Evolutionary conservation across 805 yeast genomes (phyloP).

Genomic region (Huiozyma naganishii): DNA sequence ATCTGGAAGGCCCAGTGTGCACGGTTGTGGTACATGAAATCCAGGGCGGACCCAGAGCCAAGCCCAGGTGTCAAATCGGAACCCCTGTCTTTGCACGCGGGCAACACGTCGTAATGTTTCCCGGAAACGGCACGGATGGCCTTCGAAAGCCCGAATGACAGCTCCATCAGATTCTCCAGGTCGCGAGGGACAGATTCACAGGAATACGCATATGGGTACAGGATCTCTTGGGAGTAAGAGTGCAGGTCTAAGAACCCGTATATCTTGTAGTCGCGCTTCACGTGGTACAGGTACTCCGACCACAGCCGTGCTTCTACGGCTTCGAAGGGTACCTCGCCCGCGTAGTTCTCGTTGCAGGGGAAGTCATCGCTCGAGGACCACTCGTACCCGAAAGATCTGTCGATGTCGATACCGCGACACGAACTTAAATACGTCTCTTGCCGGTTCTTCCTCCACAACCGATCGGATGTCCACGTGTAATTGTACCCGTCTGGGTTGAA

Average conservation of each 20-base stretch:
- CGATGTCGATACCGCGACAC: conserved; percentile 80
- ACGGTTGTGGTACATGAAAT: conserved; percentile 71
- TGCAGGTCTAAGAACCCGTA: conserved; percentile 76
- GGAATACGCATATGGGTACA: conserved; percentile 75
- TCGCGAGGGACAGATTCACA: conserved; percentile 68
- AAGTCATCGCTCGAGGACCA: conserved; percentile 50
- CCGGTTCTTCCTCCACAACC: conserved; percentile 84
- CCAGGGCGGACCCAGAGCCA: conserved; percentile 74
- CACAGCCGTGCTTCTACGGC: conserved; percentile 46
- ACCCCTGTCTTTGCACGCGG: conserved; percentile 74
- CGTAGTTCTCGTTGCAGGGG: conserved; percentile 77
- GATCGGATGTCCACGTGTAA: conserved; percentile 67
- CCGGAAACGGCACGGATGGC: conserved; percentile 58
- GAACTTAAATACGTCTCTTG: conserved; percentile 57
- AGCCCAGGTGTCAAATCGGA: conserved; percentile 61
- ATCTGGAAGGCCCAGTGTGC: conserved; percentile 81
- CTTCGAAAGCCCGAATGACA: conserved; percentile 72
- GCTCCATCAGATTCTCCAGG: conserved; percentile 66
- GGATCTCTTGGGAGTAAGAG: conserved; percentile 73
- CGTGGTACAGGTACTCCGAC: conserved; percentile 35
- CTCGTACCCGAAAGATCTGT: conserved; percentile 70
- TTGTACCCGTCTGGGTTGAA: conserved; percentile 88
- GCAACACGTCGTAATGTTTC: conserved; percentile 53
- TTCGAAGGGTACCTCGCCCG: conserved; percentile 66
- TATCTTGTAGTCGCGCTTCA: conserved; percentile 41